phyloP scores from a whole-genome alignment of 192 early-diverging fungal species.

The Coemansia sp. region DNA sequence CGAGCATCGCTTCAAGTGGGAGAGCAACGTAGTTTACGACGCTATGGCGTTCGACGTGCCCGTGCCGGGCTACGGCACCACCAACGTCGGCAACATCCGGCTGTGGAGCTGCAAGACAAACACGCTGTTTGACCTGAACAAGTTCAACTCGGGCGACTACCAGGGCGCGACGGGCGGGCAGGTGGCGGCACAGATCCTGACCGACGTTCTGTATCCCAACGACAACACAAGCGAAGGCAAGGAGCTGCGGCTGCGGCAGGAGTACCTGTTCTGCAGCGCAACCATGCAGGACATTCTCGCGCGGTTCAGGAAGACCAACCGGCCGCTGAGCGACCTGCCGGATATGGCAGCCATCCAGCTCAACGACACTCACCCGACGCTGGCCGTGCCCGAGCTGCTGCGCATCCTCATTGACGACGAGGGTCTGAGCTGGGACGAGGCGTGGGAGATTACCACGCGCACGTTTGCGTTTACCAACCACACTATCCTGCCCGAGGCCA shows the following conservation, averaged over 20 bases:
- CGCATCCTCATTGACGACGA: slow-evolving; percentile 91
- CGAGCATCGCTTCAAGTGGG: slow-evolving; percentile 71
- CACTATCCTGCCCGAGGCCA: slow-evolving; percentile 96
- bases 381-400: slow-evolving; percentile 90
- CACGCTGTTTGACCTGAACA: slow-evolving; percentile 79
- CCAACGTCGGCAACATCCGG: slow-evolving; percentile 94
- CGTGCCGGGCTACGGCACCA: slow-evolving; percentile 92
- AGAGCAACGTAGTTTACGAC: slow-evolving; percentile 77
- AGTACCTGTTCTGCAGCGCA: slow-evolving; percentile 94
- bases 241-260: slow-evolving; percentile 93
- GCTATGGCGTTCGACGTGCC: slow-evolving; percentile 96
- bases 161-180: slow-evolving; percentile 88
- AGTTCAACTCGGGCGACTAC: slow-evolving; percentile 90
- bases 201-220: slow-evolving; percentile 93
- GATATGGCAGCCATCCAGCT: slow-evolving; percentile 94
- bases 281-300: slow-evolving; percentile 85
- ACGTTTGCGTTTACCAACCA: slow-evolving; percentile 99
- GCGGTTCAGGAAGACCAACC: slow-evolving; percentile 85
- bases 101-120: slow-evolving; percentile 94
- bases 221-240: slow-evolving; percentile 98
- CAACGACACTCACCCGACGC: slow-evolving; percentile 96
- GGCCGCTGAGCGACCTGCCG: slow-evolving; percentile 84
- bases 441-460: slow-evolving; percentile 85
- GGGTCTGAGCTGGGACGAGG: slow-evolving; percentile 86
- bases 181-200: slow-evolving; percentile 89